phyloP scores from a whole-genome alignment of 805 yeast genomes.

The Millerago galiae region DNA sequence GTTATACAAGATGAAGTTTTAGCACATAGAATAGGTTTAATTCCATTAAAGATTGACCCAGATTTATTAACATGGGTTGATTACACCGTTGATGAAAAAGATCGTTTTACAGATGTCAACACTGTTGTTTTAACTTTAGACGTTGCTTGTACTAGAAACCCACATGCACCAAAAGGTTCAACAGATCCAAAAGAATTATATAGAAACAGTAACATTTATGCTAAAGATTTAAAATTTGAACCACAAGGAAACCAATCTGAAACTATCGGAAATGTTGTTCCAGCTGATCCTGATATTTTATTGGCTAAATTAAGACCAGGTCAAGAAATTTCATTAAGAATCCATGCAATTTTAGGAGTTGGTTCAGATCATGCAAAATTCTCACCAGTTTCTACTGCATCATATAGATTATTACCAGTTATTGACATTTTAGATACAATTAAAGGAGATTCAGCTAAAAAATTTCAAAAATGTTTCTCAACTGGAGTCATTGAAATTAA shows the following conservation, averaged over 20 bases:
- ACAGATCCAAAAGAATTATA: slow-evolving; percentile 81
- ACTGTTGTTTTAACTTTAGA: slow-evolving; percentile 80
- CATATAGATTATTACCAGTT: slow-evolving; percentile 86
- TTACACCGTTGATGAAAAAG: slow-evolving; percentile 52
- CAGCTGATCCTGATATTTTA: slow-evolving; percentile 84
- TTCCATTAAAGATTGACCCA: slow-evolving; percentile 89
- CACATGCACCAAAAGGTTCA: slow-evolving; percentile 70
- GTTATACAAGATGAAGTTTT: slow-evolving; percentile 96
- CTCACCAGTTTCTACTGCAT: slow-evolving; percentile 95
- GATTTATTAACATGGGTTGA: slow-evolving; percentile 85
- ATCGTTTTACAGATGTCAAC: slow-evolving; percentile 77
- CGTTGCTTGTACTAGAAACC: slow-evolving; percentile 78
- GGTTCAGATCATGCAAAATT: slow-evolving; percentile 97
- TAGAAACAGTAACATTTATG: slow-evolving; percentile 81
- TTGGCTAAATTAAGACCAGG: slow-evolving; percentile 94
- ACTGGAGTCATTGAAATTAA: slow-evolving; percentile 83
- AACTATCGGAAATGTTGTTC: slow-evolving; percentile 58
- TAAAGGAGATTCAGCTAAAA: slow-evolving; percentile 65
- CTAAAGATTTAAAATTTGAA: slow-evolving; percentile 81
- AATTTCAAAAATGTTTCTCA: slow-evolving; percentile 87
- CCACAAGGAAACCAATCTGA: slow-evolving; percentile 87
- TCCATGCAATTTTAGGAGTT: slow-evolving; percentile 84
- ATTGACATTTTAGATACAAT: slow-evolving; percentile 74
- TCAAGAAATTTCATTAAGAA: slow-evolving; percentile 87
- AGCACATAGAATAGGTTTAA: slow-evolving; percentile 89